These are phyloP conservation scores for Cryptosporidium bovis DNA, from an alignment of 169 alveolate genomes.

Conservation along the genomic window DNA sequence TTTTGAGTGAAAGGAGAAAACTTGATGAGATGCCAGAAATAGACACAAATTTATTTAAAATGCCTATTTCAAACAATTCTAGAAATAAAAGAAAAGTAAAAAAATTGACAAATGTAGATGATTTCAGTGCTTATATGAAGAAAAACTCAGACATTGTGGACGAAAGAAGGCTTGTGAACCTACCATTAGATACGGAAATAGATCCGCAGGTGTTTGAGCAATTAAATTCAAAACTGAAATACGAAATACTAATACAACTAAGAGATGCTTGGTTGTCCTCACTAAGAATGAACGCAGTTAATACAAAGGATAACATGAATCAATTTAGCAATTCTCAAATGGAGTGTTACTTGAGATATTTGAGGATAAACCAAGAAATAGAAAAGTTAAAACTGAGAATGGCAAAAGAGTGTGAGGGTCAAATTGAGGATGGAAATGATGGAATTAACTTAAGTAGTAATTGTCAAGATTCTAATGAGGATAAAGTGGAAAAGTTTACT, in stretches of 20 bases:
- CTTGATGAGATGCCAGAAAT: constrained; percentile 69
- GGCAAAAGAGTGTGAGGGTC: constrained; percentile 77
- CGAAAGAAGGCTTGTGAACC: constrained; percentile 53
- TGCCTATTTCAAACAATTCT: constrained; percentile 26
- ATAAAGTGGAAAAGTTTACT: not conserved
- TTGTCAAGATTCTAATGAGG: not conserved
- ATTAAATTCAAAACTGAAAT: constrained; percentile 81
- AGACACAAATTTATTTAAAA: constrained; percentile 45
- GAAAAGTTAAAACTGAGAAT: constrained; percentile 82
- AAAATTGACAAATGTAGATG: constrained; percentile 32
- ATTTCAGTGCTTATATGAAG: constrained; percentile 15
- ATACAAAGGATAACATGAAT: constrained; percentile 81
- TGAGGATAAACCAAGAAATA: constrained; percentile 85
- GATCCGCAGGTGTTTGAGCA: constrained; percentile 84
- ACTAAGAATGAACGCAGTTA: constrained; percentile 81
- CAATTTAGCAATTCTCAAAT: constrained; percentile 86
- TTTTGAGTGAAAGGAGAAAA: constrained; percentile 67
- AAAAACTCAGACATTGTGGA: not conserved
- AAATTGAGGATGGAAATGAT: not conserved
- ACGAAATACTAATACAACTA: constrained; percentile 83
- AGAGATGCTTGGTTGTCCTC: constrained; percentile 85
- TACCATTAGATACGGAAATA: constrained; percentile 76
- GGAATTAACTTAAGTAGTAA: not conserved
- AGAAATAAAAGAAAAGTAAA: not conserved
- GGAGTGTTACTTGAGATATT: constrained; percentile 84